Percentiles rank a stretch among this genome's conserved stretches.
Conservation (phyloP, 345 rosid species). For the Syzygium jambos region DNA sequence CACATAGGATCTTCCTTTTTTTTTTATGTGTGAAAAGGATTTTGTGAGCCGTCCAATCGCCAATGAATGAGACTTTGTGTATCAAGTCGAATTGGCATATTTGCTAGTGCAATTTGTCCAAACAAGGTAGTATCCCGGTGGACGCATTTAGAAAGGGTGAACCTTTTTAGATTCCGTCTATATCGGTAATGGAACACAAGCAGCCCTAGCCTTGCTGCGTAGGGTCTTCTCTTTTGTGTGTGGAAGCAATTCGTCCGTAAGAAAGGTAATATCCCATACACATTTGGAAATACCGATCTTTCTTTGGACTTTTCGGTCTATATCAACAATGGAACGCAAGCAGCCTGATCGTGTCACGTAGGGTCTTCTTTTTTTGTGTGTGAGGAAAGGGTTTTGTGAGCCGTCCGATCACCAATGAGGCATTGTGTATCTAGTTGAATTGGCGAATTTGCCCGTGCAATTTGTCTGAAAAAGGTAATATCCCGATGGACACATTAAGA, state of each 20-base stretch:
- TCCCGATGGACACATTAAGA: not conserved
- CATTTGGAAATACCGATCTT: not conserved
- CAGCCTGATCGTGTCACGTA: not conserved
- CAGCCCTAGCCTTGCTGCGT: not conserved
- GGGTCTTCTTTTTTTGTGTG: no score
- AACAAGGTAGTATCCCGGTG: not conserved
- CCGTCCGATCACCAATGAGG: no score
- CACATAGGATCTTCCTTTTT: no score
- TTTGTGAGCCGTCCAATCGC: no score
- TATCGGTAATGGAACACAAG: not conserved
- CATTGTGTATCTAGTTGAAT: not conserved
- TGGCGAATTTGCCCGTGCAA: accelerated
- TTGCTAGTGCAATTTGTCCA: no score
- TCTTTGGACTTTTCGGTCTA: not conserved
- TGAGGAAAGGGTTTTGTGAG: not conserved
- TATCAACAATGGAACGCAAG: not conserved
- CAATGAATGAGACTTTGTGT: no score
- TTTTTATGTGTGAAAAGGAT: no score
- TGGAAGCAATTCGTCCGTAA: not conserved
- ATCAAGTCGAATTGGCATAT: no score
- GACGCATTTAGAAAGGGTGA: not conserved
- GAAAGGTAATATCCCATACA: not conserved
- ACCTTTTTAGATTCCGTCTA: not conserved
- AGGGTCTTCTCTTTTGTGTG: not conserved
- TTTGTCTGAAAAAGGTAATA: not conserved